Evolutionary conservation across 225 moss, liverwort and hornwort species (phyloP), one percentile per base, ranked within the genome.

Genomic region (Rhytidiadelphus loreus): DNA sequence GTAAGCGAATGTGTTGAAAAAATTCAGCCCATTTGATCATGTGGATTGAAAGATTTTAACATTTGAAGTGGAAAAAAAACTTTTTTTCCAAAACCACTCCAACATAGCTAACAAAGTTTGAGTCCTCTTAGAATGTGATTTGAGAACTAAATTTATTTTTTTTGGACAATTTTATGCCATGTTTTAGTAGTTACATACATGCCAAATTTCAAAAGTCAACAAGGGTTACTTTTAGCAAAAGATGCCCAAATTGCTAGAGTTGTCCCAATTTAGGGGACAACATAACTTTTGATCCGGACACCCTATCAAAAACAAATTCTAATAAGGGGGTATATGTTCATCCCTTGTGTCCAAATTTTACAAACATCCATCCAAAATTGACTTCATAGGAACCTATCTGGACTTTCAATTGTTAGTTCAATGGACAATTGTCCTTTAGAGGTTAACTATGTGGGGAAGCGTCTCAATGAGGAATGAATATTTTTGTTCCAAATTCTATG

Each of bases 381-480:
- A 44, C 28, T 13, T 9, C 1, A 2, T 71, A 16, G 7, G 8
- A 43, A 71, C 5, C 4, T 39, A 5, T 3, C 1, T 6, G 0
- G 1, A 44, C 9, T 72, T 72, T 44, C 5, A 8, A 72, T 28
- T 72, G 1, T 28, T 8, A 6, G 0, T 72, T 44, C 44, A 29
- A 44, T 3, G 1, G 2, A 46, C 18, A 29, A 73, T 9, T 46
- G 11, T 72, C 4, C 3, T 41, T 29, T 18, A 29, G 5, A 8
- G 15, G 0, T 44, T 28, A 44, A 44, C 1, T 16, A 28, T 72
- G 3, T 9, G 1, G 6, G 3, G 0, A 28, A 44, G 15, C 1
- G 5, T 72, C 4, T 72, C 16, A 72, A 44, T 72, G 16, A 44
- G 3, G 6, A 44, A 72, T 72, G 10, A 0, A 44, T 44, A 3